Evolutionary conservation across 768 basidiomycete genomes (phyloP).

Genomic region (Amanita inopinata): DNA sequence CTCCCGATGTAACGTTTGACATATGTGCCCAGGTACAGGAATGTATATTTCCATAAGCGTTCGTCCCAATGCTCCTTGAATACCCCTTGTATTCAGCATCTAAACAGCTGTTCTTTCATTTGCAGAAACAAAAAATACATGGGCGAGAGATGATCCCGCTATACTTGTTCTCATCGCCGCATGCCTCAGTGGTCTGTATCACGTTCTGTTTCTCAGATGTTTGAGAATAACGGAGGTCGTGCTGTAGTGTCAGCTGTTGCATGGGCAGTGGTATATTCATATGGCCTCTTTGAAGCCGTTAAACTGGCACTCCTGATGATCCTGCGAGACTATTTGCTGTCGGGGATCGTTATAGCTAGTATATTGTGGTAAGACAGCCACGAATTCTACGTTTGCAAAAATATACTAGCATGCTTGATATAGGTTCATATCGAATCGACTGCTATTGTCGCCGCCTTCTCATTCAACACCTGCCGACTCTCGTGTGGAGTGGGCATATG

Average conservation of each 20-base stretch:
- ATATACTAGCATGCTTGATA: slow-evolving; percentile 12
- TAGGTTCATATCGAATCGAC: slow-evolving; percentile 64
- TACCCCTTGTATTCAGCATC: not conserved
- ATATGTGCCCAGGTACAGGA: slow-evolving; percentile 57
- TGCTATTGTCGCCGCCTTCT: slow-evolving; percentile 61
- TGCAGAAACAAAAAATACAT: slow-evolving; percentile 93
- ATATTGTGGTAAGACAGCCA: slow-evolving; percentile 54
- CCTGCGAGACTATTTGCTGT: slow-evolving; percentile 76
- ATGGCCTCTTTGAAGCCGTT: slow-evolving; percentile 43
- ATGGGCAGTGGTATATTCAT: slow-evolving; percentile 82
- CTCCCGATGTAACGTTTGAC: slow-evolving; percentile 10
- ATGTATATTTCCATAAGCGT: slow-evolving; percentile 98
- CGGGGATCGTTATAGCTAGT: slow-evolving; percentile 67
- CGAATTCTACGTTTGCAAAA: slow-evolving; percentile 9
- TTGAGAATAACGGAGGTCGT: slow-evolving; percentile 2
- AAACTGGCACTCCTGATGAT: slow-evolving; percentile 74
- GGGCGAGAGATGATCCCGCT: slow-evolving; percentile 96
- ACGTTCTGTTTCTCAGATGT: not conserved
- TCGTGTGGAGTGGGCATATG: slow-evolving; percentile 85
- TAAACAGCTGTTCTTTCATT: not conserved
- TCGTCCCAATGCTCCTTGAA: too few species aligned
- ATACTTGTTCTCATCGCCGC: slow-evolving; percentile 80
- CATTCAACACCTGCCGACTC: slow-evolving; percentile 65
- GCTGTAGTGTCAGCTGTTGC: slow-evolving; percentile 64
- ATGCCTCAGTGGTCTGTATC: slow-evolving; percentile 57